These are phyloP conservation scores for Plasmodium coatneyi DNA, from an alignment of 169 alveolate species.

Conservation along the genomic window DNA sequence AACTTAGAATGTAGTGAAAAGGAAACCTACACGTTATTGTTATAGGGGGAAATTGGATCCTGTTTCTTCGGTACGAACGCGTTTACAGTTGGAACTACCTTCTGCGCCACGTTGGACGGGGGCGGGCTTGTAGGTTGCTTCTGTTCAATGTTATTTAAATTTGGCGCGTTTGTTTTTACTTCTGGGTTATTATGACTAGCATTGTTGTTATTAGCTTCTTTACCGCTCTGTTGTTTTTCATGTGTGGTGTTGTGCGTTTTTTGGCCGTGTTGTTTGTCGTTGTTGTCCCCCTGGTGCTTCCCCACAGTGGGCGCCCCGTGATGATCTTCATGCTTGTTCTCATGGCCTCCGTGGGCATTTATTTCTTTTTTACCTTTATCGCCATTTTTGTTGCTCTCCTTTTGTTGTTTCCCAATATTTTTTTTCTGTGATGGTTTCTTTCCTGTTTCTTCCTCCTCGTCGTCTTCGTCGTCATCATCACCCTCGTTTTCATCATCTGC, in stretches of 20 bases:
- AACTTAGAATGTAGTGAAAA: background rate
- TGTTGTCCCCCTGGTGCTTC: constrained; percentile 3
- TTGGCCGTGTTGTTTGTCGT: background rate
- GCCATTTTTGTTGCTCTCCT: background rate
- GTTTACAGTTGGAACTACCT: background rate
- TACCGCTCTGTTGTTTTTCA: background rate
- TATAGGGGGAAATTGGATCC: background rate
- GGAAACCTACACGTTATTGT: constrained; percentile 9
- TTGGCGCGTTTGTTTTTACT: background rate
- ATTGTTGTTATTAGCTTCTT: background rate
- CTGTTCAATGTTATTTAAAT: background rate
- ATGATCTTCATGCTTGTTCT: background rate
- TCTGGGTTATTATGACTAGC: background rate
- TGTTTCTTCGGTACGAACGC: background rate
- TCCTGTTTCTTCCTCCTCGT: background rate
- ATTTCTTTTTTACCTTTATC: constrained; percentile 11
- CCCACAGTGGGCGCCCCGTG: background rate
- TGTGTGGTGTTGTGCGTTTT: background rate
- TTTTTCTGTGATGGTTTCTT: background rate
- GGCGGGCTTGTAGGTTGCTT: background rate
- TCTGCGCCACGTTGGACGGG: constrained; percentile 10
- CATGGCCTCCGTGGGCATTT: background rate
- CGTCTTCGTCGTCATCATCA: background rate
- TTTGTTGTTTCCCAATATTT: background rate
- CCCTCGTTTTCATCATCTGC: background rate